Percentiles rank a stretch among this genome's conserved stretches.
phyloP scores from a whole-genome alignment of 352 stramenopile genomes.

The Phytophthora constricta region DNA sequence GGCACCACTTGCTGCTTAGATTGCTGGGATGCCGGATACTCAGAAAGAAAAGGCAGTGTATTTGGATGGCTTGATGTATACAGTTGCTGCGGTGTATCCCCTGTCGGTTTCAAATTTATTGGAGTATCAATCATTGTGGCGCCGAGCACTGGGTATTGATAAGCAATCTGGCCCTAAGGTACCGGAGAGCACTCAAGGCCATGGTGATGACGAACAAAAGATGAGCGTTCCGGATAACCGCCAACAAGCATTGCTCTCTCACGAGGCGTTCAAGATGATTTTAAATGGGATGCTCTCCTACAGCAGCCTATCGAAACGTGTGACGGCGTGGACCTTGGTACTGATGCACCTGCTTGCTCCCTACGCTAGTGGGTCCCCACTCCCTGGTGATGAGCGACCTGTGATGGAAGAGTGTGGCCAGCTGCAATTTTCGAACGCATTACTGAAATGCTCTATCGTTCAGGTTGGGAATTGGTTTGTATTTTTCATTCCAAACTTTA shows the following conservation, averaged over 20 bases:
- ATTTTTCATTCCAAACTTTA: too few relatives aligned
- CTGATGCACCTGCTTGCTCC: constrained; percentile 51
- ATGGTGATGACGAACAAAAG: constrained; percentile 11
- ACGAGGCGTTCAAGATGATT: constrained; percentile 48
- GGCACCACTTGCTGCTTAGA: constrained; percentile 30
- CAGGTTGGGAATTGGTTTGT: constrained; percentile 33
- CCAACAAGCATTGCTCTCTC: constrained; percentile 26
- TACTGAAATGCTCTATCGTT: constrained; percentile 47
- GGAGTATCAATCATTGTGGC: constrained; percentile 57
- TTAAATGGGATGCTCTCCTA: constrained; percentile 52
- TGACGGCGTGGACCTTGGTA: constrained; percentile 73
- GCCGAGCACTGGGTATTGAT: constrained; percentile 40
- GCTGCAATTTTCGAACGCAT: constrained; percentile 49
- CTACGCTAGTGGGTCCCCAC: constrained; percentile 31
- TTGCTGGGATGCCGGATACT: constrained; percentile 43
- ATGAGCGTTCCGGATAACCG: not conserved
- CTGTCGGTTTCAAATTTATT: constrained; percentile 56
- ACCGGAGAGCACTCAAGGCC: not conserved
- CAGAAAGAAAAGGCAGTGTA: constrained; percentile 45
- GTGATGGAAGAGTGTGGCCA: constrained; percentile 33
- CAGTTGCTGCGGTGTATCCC: constrained; percentile 46
- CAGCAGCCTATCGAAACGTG: constrained; percentile 55
- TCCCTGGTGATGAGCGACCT: constrained; percentile 26
- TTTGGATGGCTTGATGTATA: constrained; percentile 69
- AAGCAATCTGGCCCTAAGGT: not conserved